Evolutionary conservation across 345 rosid species (phyloP).

Genomic region (Schrenkiella parvula): DNA sequence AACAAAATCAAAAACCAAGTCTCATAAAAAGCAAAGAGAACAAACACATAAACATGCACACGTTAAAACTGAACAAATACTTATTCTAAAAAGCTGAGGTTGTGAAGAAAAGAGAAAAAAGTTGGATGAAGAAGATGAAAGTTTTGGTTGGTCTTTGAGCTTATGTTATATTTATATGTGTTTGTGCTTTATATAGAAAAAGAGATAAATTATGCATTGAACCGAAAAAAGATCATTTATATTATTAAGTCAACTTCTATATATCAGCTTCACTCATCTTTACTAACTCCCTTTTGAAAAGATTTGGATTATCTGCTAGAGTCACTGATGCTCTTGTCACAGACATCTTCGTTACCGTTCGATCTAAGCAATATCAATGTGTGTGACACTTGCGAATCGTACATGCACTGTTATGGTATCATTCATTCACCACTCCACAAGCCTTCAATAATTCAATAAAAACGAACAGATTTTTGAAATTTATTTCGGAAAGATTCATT

Average conservation of each 20-base stretch:
- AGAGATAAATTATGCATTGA: conserved; percentile 18
- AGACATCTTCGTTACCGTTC: conserved; percentile 24
- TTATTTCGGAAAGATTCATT: too few relatives aligned
- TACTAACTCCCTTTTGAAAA: conserved; percentile 22
- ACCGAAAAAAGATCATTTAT: conserved; percentile 8
- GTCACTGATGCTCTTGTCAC: neutral
- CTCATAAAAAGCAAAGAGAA: conserved; percentile 25
- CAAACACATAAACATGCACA: conserved; percentile 8
- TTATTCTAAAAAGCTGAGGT: neutral
- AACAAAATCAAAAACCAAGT: conserved; percentile 10
- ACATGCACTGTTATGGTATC: conserved; percentile 26
- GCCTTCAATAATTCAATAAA: conserved; percentile 25
- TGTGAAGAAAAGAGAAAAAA: neutral
- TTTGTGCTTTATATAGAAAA: conserved; percentile 15
- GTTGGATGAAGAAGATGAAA: neutral
- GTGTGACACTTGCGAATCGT: neutral
- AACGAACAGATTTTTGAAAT: too few relatives aligned
- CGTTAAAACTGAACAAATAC: conserved; percentile 17
- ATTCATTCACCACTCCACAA: conserved; percentile 33
- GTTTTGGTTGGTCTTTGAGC: conserved; percentile 21
- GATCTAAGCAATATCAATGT: conserved; percentile 5
- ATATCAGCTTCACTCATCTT: conserved; percentile 27
- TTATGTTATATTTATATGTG: conserved; percentile 22
- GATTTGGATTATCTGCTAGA: conserved; percentile 25
- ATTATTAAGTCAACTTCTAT: conserved; percentile 31